Base-by-base conservation (phyloP, 495 filamentous ascomycete species). In the Aspergillus incahuasiensis region DNA sequence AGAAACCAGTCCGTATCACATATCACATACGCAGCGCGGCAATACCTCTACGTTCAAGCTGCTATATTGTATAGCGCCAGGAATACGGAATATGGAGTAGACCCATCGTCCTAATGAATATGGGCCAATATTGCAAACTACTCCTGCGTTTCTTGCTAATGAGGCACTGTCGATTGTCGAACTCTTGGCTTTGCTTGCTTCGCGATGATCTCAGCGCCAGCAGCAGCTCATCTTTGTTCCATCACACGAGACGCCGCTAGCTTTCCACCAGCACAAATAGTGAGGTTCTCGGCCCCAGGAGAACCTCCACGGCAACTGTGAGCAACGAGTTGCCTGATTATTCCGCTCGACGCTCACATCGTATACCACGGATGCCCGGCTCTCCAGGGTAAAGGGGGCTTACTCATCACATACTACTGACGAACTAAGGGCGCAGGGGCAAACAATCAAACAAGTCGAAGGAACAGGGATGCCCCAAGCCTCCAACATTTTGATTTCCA, bases 401-500 rank as follows among this genome's bases (percentile, higher is more conserved):
- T 48, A 52, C 49, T 41, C 53, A 48, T 48, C 53, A 55, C 35
- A 30, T 42, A 22, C 38, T 40, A 40, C 38, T 35, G 32, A 35
- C 13, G 16, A 21, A 39, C 21, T n/a, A 21, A 52, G 48, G 19
- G 22, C 38, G 8, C 41, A 44, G 35, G 40, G 19, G 38, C 32
- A 60, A 38, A 54, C 41, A 44, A 54, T 49, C 39, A 60, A 46
- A 49, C 45, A 43, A 49, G 16, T 9, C 9, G 9, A 46, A 42
- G 16, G 42, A 56, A 51, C 62, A 61, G 53, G 62, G 62, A 61
- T 64, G 51, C 43, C 52, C 55, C 54, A 62, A 59, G 42, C 54
- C 52, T 25, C 50, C 45, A 50, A 32, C 11, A 48, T 49, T n/a
- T n/a, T 40, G 18, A 28, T 54, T 54, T 47, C 39, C 32, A 57